A percentile compares a stretch with the other conserved stretches of the same genome.
Conservation (phyloP, 1,284 basidiomycete genomes). For the Mycena citricolor region DNA sequence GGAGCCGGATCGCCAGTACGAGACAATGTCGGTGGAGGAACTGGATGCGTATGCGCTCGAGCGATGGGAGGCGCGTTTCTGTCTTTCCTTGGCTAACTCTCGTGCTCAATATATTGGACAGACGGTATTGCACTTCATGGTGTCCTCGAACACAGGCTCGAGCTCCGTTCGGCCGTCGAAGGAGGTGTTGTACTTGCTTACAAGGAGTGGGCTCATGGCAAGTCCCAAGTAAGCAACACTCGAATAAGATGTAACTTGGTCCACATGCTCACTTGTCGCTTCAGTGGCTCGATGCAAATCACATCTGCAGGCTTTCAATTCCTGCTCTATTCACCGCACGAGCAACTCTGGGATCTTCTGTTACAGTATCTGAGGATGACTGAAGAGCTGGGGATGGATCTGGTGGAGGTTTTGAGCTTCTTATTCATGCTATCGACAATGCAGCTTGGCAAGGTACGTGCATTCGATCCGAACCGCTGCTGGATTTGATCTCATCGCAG, state of each 20-base stretch:
- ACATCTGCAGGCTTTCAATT: slow-evolving; percentile 98
- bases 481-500: too few species aligned
- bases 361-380: slow-evolving; percentile 86
- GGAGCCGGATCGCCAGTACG: slow-evolving; percentile 58
- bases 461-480: too few species aligned
- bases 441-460: slow-evolving; percentile 85
- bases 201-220: slow-evolving; percentile 87
- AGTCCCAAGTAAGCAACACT: slow-evolving; percentile 48
- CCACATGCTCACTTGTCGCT: slow-evolving; percentile 18
- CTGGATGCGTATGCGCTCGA: slow-evolving; percentile 87
- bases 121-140: slow-evolving; percentile 99
- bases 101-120: slow-evolving; percentile 31
- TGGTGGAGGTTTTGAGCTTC: slow-evolving; percentile 92
- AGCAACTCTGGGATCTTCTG: slow-evolving; percentile 95
- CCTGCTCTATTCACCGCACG: slow-evolving; percentile 92
- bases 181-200: slow-evolving; percentile 82
- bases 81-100: neutral
- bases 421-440: slow-evolving; percentile 95
- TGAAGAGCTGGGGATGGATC: slow-evolving; percentile 85
- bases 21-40: slow-evolving; percentile 55
- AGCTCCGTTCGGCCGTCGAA: slow-evolving; percentile 70
- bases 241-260: neutral
- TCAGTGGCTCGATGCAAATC: slow-evolving; percentile 70
- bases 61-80: slow-evolving; percentile 82
- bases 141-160: slow-evolving; percentile 83